Base-by-base conservation (phyloP, 2,329 filamentous ascomycete genomes). In the Diaporthe sp. region DNA sequence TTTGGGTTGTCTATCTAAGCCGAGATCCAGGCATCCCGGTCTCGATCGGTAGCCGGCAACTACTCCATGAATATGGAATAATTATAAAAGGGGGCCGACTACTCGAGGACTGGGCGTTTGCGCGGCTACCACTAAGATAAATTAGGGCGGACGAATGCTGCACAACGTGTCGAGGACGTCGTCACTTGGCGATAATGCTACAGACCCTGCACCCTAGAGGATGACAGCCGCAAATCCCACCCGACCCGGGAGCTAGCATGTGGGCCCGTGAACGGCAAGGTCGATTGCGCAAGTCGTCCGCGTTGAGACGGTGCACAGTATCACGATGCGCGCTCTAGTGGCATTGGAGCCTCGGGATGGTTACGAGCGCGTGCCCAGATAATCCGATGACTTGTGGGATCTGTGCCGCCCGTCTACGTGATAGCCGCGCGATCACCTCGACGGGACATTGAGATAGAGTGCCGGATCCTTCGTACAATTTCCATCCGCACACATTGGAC, bases 41-140 rank as follows among this genome's bases (percentile, higher is more conserved):
- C 57, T 50, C 69, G 69, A 64, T 72, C 69, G 69, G 69, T 72
- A 72, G 19, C 38, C 70, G 70, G 57, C 57, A 72, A 40, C 57
- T 28, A 72, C 35, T 64, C 57, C 47, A 52, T 64, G 25, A 40
- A 54, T 35, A 30, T 64, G 19, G 70, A 30, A 58, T 50, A 28
- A 33, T 17, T 42, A 40, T 50, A n/a, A 19, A 42, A 66, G 40
- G 47, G 42, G 45, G 57, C 2, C 25, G 52, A 13, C 12, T 42
- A 15, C 28, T 35, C 30, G 47, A 45, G 19, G 25, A 25, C 38
- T n/a, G 33, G 13, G 42, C n/a, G 52, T 52, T 28, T 50, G 28
- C 58, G 42, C 33, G 45, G 55, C 33, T 33, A 17, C 19, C 42
- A 15, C 19, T 7, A 47, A 19, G 45, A 42, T 17, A 35, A 50